Conservation (phyloP, 1,284 basidiomycete species). For the Phellopilus nigrolimitatus region DNA sequence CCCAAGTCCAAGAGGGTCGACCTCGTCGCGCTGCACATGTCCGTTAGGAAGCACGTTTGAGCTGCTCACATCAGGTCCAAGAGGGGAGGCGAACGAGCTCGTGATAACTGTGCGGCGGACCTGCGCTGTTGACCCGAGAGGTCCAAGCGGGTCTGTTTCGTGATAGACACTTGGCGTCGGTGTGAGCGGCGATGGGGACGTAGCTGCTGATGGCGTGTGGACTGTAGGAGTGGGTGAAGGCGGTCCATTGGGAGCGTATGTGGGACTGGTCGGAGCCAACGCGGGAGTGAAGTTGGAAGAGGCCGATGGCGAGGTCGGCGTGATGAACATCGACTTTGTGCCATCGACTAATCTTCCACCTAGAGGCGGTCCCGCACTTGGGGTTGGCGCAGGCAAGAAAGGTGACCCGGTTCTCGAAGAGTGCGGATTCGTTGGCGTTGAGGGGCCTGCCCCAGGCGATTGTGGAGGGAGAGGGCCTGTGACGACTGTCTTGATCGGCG, state of each 20-base stretch:
- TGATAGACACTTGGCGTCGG: slow-evolving; percentile 7
- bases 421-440: slow-evolving; percentile 24
- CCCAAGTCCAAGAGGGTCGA: slow-evolving; percentile 62
- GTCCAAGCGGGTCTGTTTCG: slow-evolving; percentile 17
- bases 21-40: slow-evolving; percentile 27
- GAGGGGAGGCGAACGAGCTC: slow-evolving; percentile 2
- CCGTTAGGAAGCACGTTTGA: slow-evolving; percentile 16
- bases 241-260: slow-evolving; percentile 10
- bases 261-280: slow-evolving; percentile 1
- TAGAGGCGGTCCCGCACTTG: slow-evolving; percentile 43
- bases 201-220: slow-evolving; percentile 2
- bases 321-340: slow-evolving; percentile 72
- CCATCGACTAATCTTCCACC: slow-evolving; percentile 66
- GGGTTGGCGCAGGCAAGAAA: slow-evolving; percentile 26
- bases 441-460: slow-evolving; percentile 51
- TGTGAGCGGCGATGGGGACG: background rate
- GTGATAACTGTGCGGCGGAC: slow-evolving; percentile 10
- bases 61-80: slow-evolving; percentile 1
- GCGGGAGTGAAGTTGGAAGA: slow-evolving; percentile 27
- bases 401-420: slow-evolving; percentile 13
- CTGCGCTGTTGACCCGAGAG: slow-evolving; percentile 12
- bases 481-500: slow-evolving; percentile 18
- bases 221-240: slow-evolving; percentile 8
- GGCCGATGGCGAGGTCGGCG: slow-evolving; percentile 36
- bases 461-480: slow-evolving; percentile 34